These are phyloP conservation scores for Paracoccidioides brasiliensis DNA, from an alignment of 2,329 filamentous ascomycete genomes.

Conservation along the genomic window DNA sequence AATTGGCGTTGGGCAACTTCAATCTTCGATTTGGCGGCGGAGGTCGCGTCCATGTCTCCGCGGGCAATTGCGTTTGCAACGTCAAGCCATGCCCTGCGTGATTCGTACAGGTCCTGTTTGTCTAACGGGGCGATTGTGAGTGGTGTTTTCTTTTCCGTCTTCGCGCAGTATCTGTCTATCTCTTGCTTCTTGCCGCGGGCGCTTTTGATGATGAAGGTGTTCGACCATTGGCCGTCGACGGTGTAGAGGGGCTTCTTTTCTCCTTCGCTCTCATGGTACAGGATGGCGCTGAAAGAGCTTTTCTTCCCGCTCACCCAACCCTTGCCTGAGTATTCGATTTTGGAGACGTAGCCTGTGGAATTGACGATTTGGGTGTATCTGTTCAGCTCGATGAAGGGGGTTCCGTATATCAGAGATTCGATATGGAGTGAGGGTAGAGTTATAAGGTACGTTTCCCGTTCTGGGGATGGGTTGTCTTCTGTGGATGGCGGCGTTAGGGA, in stretches of 20 bases:
- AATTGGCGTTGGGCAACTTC: conserved; percentile 74
- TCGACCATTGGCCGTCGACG: conserved; percentile 83
- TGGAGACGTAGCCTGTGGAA: conserved; percentile 72
- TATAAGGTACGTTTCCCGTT: conserved; percentile 66
- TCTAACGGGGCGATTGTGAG: conserved; percentile 60
- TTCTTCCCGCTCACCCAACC: conserved; percentile 95
- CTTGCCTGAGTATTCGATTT: conserved; percentile 85
- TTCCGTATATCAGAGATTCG: conserved; percentile 64
- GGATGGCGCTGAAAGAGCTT: conserved; percentile 66
- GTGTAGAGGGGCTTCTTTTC: conserved; percentile 58
- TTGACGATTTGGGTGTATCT: conserved; percentile 73
- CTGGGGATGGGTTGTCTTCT: conserved; percentile 28
- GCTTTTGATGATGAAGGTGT: conserved; percentile 64
- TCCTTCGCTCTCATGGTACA: conserved; percentile 58
- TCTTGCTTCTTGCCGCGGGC: conserved; percentile 38
- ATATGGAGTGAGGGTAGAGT: conserved; percentile 86
- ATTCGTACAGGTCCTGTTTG: conserved; percentile 75
- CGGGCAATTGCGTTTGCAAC: conserved; percentile 68
- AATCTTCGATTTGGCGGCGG: conserved; percentile 71
- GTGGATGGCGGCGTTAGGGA: conserved; percentile 48
- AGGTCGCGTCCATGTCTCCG: conserved; percentile 73
- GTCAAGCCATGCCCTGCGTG: conserved; percentile 73
- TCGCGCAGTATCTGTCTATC: conserved; percentile 50
- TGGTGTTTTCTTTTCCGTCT: conserved; percentile 46
- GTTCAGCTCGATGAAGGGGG: conserved; percentile 82